Evolutionary conservation across 257 asterid genomes (phyloP), one percentile per base, ranked within the genome.

Genomic region (Nicotiana benthamiana): DNA sequence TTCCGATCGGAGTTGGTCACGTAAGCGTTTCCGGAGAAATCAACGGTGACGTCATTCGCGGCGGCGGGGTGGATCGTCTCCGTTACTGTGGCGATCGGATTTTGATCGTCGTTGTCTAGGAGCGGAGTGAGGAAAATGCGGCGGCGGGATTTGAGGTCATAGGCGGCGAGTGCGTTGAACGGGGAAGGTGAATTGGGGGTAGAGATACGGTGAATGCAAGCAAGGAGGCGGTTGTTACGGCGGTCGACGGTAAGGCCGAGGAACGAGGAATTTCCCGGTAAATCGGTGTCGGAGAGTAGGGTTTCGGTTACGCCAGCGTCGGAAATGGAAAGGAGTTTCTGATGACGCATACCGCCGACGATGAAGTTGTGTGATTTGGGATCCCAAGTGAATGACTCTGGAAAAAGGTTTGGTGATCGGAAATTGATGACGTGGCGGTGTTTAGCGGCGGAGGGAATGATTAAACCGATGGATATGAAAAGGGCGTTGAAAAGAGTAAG

Each of bases 361-460:
- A 94, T 74, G 88, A 94, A 94, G 88, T 93, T 97, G n/a, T 94
- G 92, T 60, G 89, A 89, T 32, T 84, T 87, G 4, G 91, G 90
- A 64, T 95, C 97, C 92, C 92, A 95, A 17, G 84, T 51, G 88
- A 93, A 87, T 81, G 97, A 93, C 53, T 87, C 88, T 6, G 95
- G 98, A 81, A 85, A 89, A 77, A 92, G 96, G 34, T 88, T 82
- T 2, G 88, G 86, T 63, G 88, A 90, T 43, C 87, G 87, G 95
- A 95, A 88, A 60, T 82, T 86, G 97, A 93, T 89, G 88, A 85
- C 85, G 87, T 95, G 98, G 63, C 77, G 83, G 9, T 40, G 78
- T 52, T 92, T 87, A 77, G 88, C 87, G 66, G 80, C 62, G 1
- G 78, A 3, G 60, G 43, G 15, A 56, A 24, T 15, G 43, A 74